These are phyloP conservation scores for Neophaeococcomyces aloes DNA, from an alignment of 2,329 filamentous ascomycete genomes.

Conservation along the genomic window DNA sequence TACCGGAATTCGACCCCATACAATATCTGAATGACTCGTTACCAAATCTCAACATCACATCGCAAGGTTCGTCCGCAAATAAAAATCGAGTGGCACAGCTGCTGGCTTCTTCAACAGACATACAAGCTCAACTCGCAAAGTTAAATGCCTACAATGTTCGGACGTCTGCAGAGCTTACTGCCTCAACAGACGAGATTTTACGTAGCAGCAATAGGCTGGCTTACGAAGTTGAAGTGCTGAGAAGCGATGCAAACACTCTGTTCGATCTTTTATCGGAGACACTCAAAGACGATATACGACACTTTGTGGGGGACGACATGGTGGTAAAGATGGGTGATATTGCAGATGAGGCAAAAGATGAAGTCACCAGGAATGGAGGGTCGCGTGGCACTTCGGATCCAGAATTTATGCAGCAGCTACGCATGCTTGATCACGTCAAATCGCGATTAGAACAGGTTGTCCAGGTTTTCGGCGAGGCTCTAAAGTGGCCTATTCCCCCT, in stretches of 20 bases:
- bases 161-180: conserved; percentile 68
- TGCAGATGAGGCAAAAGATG: conserved; percentile 2
- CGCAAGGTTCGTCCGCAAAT: conserved; percentile 29
- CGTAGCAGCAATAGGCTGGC: conserved; percentile 77
- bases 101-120: conserved; percentile 54
- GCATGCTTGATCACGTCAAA: conserved; percentile 72
- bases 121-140: conserved; percentile 74
- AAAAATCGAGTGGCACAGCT: conserved; percentile 50
- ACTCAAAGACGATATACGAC: conserved; percentile 59
- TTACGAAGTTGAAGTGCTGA: conserved; percentile 86
- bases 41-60: conserved; percentile 51
- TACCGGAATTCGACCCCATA: conserved; percentile 61
- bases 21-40: conserved; percentile 74
- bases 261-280: conserved; percentile 66
- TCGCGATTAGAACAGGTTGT: conserved; percentile 80
- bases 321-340: conserved; percentile 4
- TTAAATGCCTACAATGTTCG: conserved; percentile 81
- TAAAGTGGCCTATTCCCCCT: conserved; percentile 87
- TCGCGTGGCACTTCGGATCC: conserved; percentile 38
- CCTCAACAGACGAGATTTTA: conserved; percentile 89
- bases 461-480: conserved; percentile 83
- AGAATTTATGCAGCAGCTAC: conserved; percentile 63
- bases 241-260: conserved; percentile 76
- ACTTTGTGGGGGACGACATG: conserved; percentile 53
- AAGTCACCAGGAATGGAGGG: not conserved